Base-by-base conservation (phyloP, 176 grass and related monocot genomes). In the Bothriochloa decipiens region DNA sequence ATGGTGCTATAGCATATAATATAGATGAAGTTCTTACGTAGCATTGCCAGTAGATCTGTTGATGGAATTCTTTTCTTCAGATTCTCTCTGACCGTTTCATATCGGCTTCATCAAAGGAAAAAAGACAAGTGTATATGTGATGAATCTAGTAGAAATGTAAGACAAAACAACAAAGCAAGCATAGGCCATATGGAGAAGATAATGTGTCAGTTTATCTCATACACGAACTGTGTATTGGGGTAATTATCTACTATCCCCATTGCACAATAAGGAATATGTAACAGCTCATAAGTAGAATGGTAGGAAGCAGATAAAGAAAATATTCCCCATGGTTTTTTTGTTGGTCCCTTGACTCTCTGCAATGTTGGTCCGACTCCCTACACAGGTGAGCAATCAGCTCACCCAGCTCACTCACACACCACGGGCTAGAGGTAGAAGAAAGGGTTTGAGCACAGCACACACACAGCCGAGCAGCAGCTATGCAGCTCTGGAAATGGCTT, bases 11-110 rank as follows among this genome's bases (percentile, higher is more conserved):
- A 76, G 23, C 65, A 88, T 69, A 58, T 15, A 82, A 45, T 57
- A 83, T 64, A 49, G 20, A 71, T 37, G 79, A 84, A 88, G 58
- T 83, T 72, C 93, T 96, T 96, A 99, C 96, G 57, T 75, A 99
- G 88, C 79, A 96, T 94, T 75, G 86, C 81, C 79, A 96, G 73
- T 73, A 99, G 91, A 89, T 99, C 88, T 72, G 85, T 85, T 55
- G 96, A 92, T 40, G 72, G 36, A 63, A 99, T 75, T 90, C 90
- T 96, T 94, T 86, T 85, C 88, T 87, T 94, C 78, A 96, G 55
- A 68, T 82, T 84, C 78, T 82, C 89, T 87, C 79, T 83, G 42
- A 91, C 81, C 49, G 63, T 78, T 92, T 90, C 93, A 91, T 99
- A 99, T 65, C 93, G 86, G 87, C 97, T 99, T 94, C 84, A 91